Percentiles rank a stretch among this genome's conserved stretches.
These are phyloP conservation scores for Hyphodiscus sp. DNA, from an alignment of 2,329 filamentous ascomycete genomes.

Conservation along the genomic window DNA sequence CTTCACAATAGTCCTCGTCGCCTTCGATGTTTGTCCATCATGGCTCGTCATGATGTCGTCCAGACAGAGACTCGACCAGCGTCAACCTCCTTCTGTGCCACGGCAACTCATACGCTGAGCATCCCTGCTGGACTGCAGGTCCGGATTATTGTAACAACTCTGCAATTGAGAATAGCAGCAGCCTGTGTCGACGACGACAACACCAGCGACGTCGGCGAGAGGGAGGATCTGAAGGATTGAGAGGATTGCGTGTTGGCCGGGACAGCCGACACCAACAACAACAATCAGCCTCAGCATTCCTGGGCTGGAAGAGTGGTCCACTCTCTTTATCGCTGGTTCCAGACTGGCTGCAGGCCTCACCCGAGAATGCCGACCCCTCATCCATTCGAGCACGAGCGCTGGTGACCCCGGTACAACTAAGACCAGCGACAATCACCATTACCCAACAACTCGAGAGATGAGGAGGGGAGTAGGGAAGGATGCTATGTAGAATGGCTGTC, in stretches of 20 bases:
- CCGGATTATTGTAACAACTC: background rate
- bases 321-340: background rate
- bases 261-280: background rate
- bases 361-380: background rate
- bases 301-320: background rate
- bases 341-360: background rate
- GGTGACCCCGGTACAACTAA: background rate
- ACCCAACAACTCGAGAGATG: background rate
- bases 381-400: background rate
- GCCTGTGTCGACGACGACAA: background rate
- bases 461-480: background rate
- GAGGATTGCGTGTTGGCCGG: background rate
- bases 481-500: background rate
- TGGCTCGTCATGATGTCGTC: constrained; percentile 22
- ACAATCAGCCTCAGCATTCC: background rate
- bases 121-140: constrained; percentile 7
- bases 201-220: background rate
- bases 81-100: constrained; percentile 9
- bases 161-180: background rate
- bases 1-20: constrained; percentile 35
- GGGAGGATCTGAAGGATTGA: background rate
- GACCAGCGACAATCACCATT: background rate
- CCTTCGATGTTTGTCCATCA: constrained; percentile 19
- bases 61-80: background rate
- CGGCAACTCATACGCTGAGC: constrained; percentile 18